Evolutionary conservation across 176 grass and related monocot species (phyloP).

Genomic region (Bothriochloa decipiens): DNA sequence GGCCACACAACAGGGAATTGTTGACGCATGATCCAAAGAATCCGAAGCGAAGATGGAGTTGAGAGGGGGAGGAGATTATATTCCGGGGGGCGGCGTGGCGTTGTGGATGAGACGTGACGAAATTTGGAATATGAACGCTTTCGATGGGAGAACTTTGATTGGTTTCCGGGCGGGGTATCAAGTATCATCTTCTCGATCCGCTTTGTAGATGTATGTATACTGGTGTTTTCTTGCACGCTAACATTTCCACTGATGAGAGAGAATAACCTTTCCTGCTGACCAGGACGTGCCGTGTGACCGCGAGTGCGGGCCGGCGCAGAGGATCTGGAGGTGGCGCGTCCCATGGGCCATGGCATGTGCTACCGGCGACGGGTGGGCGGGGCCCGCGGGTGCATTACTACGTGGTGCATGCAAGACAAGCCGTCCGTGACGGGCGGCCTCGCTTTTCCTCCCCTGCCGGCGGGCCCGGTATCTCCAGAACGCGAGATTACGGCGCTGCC

Average conservation of each 20-base stretch:
- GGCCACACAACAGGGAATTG: conserved; percentile 33
- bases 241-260: not conserved
- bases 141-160: conserved; percentile 30
- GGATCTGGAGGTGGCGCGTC: conserved; percentile 11
- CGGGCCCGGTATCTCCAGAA: conserved; percentile 1
- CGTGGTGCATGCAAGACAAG: conserved; percentile 39
- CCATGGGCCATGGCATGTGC: conserved; percentile 27
- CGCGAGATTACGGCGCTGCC: conserved; percentile 2
- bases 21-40: not conserved
- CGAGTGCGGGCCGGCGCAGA: conserved; percentile 6
- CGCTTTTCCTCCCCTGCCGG: not conserved
- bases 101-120: not conserved
- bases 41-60: not conserved
- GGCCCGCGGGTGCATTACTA: not conserved
- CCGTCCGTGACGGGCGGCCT: conserved; percentile 19
- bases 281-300: not conserved
- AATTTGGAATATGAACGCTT: not conserved
- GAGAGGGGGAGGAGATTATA: not conserved
- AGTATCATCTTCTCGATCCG: not conserved
- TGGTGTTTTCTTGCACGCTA: conserved; percentile 31
- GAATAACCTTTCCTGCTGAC: not conserved
- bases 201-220: not conserved
- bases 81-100: not conserved
- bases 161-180: not conserved
- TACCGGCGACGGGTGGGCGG: not conserved